Evolutionary conservation across 2,329 filamentous ascomycete species (phyloP).

Genomic region (Hypoxylon sp.): DNA sequence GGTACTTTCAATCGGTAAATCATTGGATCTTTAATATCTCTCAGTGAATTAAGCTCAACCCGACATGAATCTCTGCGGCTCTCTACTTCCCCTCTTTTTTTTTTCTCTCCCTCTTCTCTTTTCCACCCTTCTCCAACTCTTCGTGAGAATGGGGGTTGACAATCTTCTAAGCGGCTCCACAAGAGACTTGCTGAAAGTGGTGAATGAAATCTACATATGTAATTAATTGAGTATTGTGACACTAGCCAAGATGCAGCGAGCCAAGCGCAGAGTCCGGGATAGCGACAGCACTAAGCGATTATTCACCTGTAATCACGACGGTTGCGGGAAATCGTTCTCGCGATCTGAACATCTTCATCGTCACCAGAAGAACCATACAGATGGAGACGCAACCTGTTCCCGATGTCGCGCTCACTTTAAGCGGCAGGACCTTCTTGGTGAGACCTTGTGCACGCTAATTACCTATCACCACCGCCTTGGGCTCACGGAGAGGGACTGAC

Average conservation of each 20-base stretch:
- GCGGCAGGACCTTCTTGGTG: conserved; percentile 71
- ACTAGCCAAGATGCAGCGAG: conserved; percentile 41
- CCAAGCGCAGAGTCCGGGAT: conserved; percentile 38
- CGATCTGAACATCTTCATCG: conserved; percentile 71
- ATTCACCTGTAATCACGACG: conserved; percentile 59
- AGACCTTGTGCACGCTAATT: conserved; percentile 42
- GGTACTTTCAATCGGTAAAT: conserved; percentile 3
- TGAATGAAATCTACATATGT: conserved; percentile 26
- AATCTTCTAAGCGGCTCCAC: conserved; percentile 29
- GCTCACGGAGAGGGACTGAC: conserved; percentile 39
- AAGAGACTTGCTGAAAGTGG: conserved; percentile 39
- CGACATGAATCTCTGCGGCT: background rate
- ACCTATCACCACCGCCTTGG: background rate
- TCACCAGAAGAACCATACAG: conserved; percentile 70
- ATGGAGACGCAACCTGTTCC: conserved; percentile 68
- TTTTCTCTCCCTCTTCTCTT: background rate
- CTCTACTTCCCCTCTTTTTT: conserved; percentile 5
- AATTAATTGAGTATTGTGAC: conserved; percentile 11
- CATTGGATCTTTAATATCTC: conserved; percentile 7
- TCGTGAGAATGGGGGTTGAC: conserved; percentile 38
- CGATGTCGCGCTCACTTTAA: conserved; percentile 74
- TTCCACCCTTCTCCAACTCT: background rate
- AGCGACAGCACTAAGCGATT: conserved; percentile 24
- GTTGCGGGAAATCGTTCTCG: conserved; percentile 69
- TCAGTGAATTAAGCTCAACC: conserved; percentile 12